Evolutionary conservation across 495 filamentous ascomycete genomes (phyloP), one percentile per base, ranked within the genome.

Genomic region (Delitschia confertaspora): DNA sequence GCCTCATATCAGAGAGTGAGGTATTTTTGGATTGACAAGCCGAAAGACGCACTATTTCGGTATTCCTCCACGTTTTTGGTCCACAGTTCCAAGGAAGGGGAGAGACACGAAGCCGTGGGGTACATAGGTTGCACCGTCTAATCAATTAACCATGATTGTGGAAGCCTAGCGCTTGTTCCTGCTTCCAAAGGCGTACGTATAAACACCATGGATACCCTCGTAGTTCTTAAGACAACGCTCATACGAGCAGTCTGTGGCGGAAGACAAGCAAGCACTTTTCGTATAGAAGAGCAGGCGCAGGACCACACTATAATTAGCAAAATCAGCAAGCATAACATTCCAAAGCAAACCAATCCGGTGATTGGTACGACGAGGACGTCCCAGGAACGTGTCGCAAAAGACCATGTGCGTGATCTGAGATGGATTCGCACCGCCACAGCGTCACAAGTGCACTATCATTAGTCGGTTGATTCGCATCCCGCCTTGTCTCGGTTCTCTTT

Each of bases 391-490:
- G 38, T 33, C n/a, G 38, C 25, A 39, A 39, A 30, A 22, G 24
- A 13, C 16, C 26, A 42, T 37, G 47, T 42, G 46, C 43, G 27
- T 43, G 38, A 56, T 56, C 37, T 42, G 24, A 39, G n/a, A n/a
- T n/a, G 22, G 27, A 18, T 34, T 47, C 41, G 53, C 47, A 56
- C 53, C 24, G 53, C 53, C 53, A 56, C 53, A 48, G 20, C 18
- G 6, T 36, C 18, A 29, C n/a, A n/a, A n/a, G n/a, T n/a, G n/a
- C n/a, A n/a, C n/a, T n/a, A n/a, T n/a, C n/a, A n/a, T n/a, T n/a
- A 40, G n/a, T 8, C 32, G 41, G 43, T 30, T 32, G 44, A 14
- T 17, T 36, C 19, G 17, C 18, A 3, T 10, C 34, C 40, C 38
- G n/a, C 14, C 32, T 17, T 17, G 3, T 13, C 33, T 2, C 17